These are phyloP conservation scores for Nannizziopsis barbatae DNA, from an alignment of 2,329 filamentous ascomycete species.

Conservation along the genomic window DNA sequence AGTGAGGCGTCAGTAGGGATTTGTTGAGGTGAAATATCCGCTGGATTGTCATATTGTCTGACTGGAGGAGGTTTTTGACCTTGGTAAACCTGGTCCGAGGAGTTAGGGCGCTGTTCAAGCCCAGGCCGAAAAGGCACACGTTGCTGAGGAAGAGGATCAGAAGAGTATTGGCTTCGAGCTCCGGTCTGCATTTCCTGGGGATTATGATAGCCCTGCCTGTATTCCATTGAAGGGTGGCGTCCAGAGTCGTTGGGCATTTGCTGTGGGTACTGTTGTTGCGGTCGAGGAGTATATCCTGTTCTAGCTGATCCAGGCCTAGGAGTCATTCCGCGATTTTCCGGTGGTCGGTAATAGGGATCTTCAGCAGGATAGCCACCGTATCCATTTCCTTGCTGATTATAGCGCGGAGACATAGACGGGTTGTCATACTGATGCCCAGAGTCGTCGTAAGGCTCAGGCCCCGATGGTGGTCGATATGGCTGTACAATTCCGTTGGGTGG, in stretches of 20 bases:
- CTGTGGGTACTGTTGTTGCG: constrained; percentile 4
- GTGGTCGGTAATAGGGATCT: constrained; percentile 7
- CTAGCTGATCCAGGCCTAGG: constrained; percentile 8
- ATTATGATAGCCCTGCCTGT: background rate
- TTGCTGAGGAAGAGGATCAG: constrained; percentile 46
- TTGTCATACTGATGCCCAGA: constrained; percentile 64
- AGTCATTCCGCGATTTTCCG: constrained; percentile 13
- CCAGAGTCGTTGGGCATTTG: background rate
- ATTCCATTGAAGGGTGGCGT: constrained; percentile 2
- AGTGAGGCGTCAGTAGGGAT: constrained; percentile 5
- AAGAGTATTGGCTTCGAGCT: constrained; percentile 19
- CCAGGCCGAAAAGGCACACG: constrained; percentile 46
- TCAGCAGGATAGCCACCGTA: constrained; percentile 15
- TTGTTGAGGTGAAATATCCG: constrained; percentile 27
- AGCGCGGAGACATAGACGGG: constrained; percentile 29
- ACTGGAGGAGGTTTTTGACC: constrained; percentile 39
- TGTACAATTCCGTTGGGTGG: constrained; percentile 24
- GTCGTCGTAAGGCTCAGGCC: constrained; percentile 30
- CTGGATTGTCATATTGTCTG: constrained; percentile 41
- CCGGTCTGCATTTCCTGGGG: constrained; percentile 14
- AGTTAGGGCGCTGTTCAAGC: constrained; percentile 31
- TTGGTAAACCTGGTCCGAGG: too few species aligned
- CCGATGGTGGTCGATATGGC: constrained; percentile 37
- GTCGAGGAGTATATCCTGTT: background rate
- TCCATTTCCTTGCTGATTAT: constrained; percentile 14